These are phyloP conservation scores for Pleurozium schreberi DNA, from an alignment of 225 moss, liverwort and hornwort genomes.

Conservation along the genomic window DNA sequence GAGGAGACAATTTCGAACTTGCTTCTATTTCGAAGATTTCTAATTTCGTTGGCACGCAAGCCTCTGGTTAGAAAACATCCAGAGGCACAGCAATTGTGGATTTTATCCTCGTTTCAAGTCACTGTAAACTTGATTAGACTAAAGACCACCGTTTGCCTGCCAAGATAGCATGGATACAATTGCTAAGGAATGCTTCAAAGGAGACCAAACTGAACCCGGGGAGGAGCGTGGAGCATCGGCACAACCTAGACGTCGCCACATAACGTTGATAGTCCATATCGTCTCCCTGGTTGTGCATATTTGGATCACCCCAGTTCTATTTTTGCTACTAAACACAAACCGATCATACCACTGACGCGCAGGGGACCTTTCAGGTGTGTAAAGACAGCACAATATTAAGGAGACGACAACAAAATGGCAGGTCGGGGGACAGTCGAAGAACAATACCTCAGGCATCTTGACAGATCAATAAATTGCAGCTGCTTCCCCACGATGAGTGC, in stretches of 20 bases:
- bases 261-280: background rate
- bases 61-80: background rate
- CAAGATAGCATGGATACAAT: background rate
- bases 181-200: background rate
- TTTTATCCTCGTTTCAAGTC: background rate
- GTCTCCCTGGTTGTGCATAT: background rate
- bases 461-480: background rate
- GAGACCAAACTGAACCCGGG: background rate
- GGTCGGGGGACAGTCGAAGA: background rate
- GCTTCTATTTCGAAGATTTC: background rate
- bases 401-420: background rate
- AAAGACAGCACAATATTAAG: background rate
- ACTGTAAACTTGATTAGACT: background rate
- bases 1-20: background rate
- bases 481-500: conserved; percentile 1
- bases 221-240: background rate
- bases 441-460: conserved; percentile 44
- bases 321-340: background rate
- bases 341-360: background rate
- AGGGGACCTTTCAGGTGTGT: background rate
- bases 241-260: background rate
- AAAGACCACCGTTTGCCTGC: background rate
- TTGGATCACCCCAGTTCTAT: background rate
- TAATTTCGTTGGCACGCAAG: background rate
- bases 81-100: background rate